A percentile compares a stretch with the other conserved stretches of the same genome.
Conservation (phyloP, 1,139 yeast genomes). For the Arxiozyma bovina region DNA sequence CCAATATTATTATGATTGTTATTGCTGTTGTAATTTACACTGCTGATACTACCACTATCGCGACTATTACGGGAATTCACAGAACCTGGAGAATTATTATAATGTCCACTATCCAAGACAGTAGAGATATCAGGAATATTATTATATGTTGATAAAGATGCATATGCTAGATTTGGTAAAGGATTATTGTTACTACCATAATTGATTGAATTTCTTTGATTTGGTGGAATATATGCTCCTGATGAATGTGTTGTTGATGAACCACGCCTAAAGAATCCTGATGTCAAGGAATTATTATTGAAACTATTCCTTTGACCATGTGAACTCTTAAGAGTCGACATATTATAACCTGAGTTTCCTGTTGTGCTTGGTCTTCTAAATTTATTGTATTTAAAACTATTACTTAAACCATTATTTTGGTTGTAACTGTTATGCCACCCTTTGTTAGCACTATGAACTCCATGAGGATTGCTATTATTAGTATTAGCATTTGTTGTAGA, state of each 20-base stretch:
- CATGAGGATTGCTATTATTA: slow-evolving; percentile 18
- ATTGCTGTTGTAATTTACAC: background rate
- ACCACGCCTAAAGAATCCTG: slow-evolving; percentile 15
- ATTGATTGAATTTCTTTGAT: slow-evolving; percentile 36
- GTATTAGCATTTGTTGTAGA: slow-evolving; percentile 3
- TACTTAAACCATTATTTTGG: slow-evolving; percentile 15
- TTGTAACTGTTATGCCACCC: slow-evolving; percentile 13
- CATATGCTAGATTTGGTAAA: background rate
- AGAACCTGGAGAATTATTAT: slow-evolving; percentile 10
- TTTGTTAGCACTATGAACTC: slow-evolving; percentile 10
- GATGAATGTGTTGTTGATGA: slow-evolving; percentile 26
- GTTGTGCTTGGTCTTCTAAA: slow-evolving; percentile 22
- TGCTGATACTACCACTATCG: background rate
- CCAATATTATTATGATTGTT: background rate
- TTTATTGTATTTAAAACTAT: slow-evolving; percentile 9
- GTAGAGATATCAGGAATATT: slow-evolving; percentile 24
- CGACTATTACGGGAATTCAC: slow-evolving; percentile 12
- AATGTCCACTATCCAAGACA: slow-evolving; percentile 17
- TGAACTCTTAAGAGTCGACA: slow-evolving; percentile 7
- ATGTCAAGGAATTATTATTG: slow-evolving; percentile 8
- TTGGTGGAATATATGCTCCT: slow-evolving; percentile 67
- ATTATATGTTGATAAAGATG: slow-evolving; percentile 4
- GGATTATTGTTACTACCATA: background rate
- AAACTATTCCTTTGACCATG: slow-evolving; percentile 13
- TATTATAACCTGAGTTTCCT: slow-evolving; percentile 13